These are phyloP conservation scores for Trichosporon faecale DNA, from an alignment of 1,284 basidiomycete species.

Conservation along the genomic window DNA sequence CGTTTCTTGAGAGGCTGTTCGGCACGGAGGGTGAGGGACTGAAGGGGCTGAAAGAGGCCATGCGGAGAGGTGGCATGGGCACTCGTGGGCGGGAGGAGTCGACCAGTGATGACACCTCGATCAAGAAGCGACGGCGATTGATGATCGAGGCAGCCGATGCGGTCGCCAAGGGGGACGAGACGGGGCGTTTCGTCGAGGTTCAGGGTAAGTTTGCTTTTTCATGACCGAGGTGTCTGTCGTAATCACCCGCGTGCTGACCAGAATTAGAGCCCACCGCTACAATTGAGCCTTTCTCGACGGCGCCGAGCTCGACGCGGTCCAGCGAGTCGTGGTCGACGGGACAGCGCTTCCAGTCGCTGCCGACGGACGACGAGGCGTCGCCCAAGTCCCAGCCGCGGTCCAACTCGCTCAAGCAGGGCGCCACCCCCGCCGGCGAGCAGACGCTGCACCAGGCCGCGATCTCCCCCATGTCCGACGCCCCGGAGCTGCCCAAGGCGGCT, in stretches of 20 bases:
- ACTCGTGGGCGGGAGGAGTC: conserved; percentile 33
- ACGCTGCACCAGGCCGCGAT: conserved; percentile 32
- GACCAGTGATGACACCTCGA: conserved; percentile 24
- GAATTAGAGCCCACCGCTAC: conserved; percentile 12
- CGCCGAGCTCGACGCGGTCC: conserved; percentile 17
- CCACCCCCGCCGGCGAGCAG: conserved; percentile 20
- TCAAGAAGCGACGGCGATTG: conserved; percentile 42
- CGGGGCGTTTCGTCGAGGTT: conserved; percentile 38
- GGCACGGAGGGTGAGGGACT: conserved; percentile 57
- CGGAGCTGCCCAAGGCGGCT: conserved; percentile 5
- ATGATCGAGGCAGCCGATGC: conserved; percentile 44
- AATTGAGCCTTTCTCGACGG: conserved; percentile 17
- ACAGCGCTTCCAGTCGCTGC: conserved; percentile 40
- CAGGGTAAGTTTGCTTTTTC: conserved; percentile 31
- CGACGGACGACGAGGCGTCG: conserved; percentile 38
- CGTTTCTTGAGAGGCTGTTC: conserved; percentile 91
- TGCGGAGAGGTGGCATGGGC: conserved; percentile 35
- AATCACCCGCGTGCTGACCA: conserved; percentile 4
- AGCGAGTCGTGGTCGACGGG: conserved; percentile 29
- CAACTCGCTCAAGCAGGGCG: conserved; percentile 20
- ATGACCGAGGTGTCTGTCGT: background rate
- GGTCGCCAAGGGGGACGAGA: conserved; percentile 19
- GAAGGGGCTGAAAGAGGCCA: conserved; percentile 46
- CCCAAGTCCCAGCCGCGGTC: conserved; percentile 22
- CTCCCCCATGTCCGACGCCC: conserved; percentile 31